Evolutionary conservation across 176 grass and related monocot species (phyloP).

Genomic region (Carex cristatella): DNA sequence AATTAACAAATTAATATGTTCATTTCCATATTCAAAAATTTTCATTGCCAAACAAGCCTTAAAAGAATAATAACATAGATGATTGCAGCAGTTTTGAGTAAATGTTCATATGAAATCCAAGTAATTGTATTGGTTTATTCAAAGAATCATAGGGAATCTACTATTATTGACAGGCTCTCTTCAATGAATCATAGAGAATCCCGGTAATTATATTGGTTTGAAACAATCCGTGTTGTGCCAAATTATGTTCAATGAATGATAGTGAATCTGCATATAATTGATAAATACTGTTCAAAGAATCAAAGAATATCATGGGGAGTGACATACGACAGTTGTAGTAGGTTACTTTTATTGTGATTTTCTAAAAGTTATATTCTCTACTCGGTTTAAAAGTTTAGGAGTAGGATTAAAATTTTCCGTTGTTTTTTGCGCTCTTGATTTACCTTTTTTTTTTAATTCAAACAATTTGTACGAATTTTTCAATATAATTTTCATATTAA

Average conservation of each 20-base stretch:
- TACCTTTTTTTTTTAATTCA: too few relatives aligned
- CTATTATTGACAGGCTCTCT: neutral
- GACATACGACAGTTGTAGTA: neutral
- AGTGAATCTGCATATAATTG: neutral
- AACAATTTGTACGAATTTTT: too few relatives aligned
- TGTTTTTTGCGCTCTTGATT: too few relatives aligned
- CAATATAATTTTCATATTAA: too few relatives aligned
- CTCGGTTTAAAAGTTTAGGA: too few relatives aligned
- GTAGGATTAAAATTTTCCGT: too few relatives aligned
- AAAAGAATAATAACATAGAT: neutral
- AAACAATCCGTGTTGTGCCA: too few relatives aligned
- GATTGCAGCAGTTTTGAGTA: neutral
- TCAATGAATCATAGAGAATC: neutral
- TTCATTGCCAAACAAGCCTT: neutral
- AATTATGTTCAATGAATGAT: neutral
- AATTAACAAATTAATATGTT: too few relatives aligned
- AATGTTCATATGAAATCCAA: neutral
- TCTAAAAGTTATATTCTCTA: neutral
- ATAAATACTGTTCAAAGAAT: neutral
- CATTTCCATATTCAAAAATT: too few relatives aligned
- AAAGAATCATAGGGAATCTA: neutral
- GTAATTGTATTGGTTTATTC: neutral
- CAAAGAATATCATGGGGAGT: neutral
- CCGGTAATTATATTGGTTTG: neutral
- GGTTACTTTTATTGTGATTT: neutral